A percentile compares a stretch with the other conserved stretches of the same genome.
phyloP scores from a whole-genome alignment of 176 grass and related monocot genomes.

The Oryza coarctata region DNA sequence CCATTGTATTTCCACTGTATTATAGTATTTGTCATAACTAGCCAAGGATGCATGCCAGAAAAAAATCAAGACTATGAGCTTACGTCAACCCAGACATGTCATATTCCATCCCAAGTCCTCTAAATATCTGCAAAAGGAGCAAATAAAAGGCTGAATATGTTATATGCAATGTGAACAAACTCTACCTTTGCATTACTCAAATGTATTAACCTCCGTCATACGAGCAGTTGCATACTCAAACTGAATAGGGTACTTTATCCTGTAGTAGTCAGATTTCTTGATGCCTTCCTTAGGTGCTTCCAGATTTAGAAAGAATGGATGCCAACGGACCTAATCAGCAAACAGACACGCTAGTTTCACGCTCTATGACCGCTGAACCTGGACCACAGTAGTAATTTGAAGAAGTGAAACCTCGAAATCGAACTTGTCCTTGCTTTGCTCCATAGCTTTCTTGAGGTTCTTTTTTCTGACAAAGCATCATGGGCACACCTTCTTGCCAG shows the following conservation, averaged over 20 bases:
- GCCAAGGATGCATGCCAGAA: neutral
- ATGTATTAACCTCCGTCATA: conserved; percentile 62
- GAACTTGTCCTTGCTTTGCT: conserved; percentile 66
- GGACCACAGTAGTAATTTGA: neutral
- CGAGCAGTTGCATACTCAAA: conserved; percentile 64
- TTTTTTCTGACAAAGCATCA: conserved; percentile 95
- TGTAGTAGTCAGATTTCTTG: conserved; percentile 70
- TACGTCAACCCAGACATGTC: conserved; percentile 83
- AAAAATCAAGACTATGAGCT: conserved; percentile 39
- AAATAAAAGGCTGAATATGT: conserved; percentile 18
- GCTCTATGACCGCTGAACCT: neutral
- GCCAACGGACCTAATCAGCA: conserved; percentile 72
- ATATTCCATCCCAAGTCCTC: conserved; percentile 78
- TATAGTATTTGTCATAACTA: conserved; percentile 31
- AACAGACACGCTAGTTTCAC: neutral
- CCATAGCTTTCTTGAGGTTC: conserved; percentile 88
- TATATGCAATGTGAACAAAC: conserved; percentile 3
- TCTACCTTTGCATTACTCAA: neutral
- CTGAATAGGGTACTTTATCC: conserved; percentile 59
- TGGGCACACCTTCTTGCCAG: conserved; percentile 83
- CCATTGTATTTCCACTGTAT: conserved; percentile 83
- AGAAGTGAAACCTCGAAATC: conserved; percentile 76
- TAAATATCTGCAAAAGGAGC: conserved; percentile 63
- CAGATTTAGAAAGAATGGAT: conserved; percentile 85
- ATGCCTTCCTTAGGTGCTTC: conserved; percentile 82